Evolutionary conservation across 2,329 filamentous ascomycete species (phyloP).

Genomic region (Aspergillus felis): DNA sequence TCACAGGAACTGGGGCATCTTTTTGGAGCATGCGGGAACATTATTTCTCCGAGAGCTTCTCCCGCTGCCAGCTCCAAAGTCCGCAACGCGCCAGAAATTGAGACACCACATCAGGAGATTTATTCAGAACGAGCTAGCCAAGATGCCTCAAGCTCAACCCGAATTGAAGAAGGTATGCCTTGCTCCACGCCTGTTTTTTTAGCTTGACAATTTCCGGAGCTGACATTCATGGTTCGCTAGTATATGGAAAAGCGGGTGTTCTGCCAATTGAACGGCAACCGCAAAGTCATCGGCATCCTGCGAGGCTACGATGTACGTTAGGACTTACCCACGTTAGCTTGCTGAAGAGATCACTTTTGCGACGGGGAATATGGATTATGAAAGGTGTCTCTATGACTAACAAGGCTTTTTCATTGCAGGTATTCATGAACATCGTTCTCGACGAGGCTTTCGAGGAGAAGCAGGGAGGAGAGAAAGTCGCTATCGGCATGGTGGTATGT

Average conservation of each 20-base stretch:
- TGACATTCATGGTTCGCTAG: constrained; percentile 47
- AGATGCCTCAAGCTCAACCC: constrained; percentile 97
- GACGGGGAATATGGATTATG: background rate
- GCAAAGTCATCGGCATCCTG: constrained; percentile 91
- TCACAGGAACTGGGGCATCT: constrained; percentile 9
- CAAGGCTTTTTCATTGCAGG: constrained; percentile 49
- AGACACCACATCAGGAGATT: constrained; percentile 20
- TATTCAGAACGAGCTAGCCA: constrained; percentile 35
- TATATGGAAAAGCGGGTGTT: constrained; percentile 99
- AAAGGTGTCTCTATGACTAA: constrained; percentile 3
- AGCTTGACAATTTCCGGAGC: constrained; percentile 6
- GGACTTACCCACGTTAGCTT: background rate
- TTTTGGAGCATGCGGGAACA: constrained; percentile 29
- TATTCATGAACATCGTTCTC: constrained; percentile 96
- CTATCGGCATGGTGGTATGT: constrained; percentile 85
- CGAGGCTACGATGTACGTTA: constrained; percentile 87
- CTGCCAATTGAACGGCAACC: constrained; percentile 94
- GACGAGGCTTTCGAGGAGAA: constrained; percentile 97
- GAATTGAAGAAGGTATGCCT: constrained; percentile 89
- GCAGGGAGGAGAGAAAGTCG: constrained; percentile 81
- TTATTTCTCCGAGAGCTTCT: constrained; percentile 32
- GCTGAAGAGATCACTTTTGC: background rate
- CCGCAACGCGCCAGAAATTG: constrained; percentile 20
- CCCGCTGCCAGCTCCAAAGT: constrained; percentile 26
- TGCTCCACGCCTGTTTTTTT: background rate